phyloP scores from a whole-genome alignment of 164 flowering plant species.

The Euptelea pleiosperma region DNA sequence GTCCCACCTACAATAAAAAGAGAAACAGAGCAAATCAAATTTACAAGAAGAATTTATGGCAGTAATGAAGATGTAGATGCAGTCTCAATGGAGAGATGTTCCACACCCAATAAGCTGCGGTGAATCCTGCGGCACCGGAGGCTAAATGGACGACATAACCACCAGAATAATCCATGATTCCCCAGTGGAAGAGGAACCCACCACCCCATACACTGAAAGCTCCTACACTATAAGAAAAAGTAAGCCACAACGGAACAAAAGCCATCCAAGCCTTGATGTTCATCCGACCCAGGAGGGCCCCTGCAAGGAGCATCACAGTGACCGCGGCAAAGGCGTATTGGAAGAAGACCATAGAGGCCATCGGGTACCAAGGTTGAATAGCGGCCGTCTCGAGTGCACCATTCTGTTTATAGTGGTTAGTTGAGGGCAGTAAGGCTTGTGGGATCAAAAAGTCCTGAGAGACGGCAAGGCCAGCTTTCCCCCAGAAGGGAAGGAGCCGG shows the following conservation, averaged over 20 bases:
- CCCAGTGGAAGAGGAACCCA: slow-evolving; percentile 38
- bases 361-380: slow-evolving; percentile 16
- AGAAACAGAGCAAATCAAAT: neutral
- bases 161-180: slow-evolving; percentile 33
- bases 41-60: no score
- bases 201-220: slow-evolving; percentile 39
- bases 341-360: slow-evolving; percentile 29
- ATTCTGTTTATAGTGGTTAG: slow-evolving; percentile 8
- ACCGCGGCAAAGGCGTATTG: slow-evolving; percentile 30
- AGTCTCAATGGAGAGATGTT: neutral
- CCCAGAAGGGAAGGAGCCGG: slow-evolving; percentile 26
- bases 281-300: slow-evolving; percentile 30
- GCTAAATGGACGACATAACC: slow-evolving; percentile 35
- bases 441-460: slow-evolving; percentile 16
- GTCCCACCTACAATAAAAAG: slow-evolving; percentile 22
- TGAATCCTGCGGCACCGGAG: slow-evolving; percentile 30
- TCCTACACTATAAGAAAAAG: slow-evolving; percentile 27
- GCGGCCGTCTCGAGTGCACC: slow-evolving; percentile 11
- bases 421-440: slow-evolving; percentile 17
- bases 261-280: slow-evolving; percentile 36
- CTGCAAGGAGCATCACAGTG: slow-evolving; percentile 30
- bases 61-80: neutral
- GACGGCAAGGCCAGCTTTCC: slow-evolving; percentile 19
- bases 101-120: slow-evolving; percentile 32
- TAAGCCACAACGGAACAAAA: slow-evolving; percentile 33